Evolutionary conservation across 1,139 yeast genomes (phyloP), one percentile per base, ranked within the genome.

Genomic region (Entelexis sorbosivorans): DNA sequence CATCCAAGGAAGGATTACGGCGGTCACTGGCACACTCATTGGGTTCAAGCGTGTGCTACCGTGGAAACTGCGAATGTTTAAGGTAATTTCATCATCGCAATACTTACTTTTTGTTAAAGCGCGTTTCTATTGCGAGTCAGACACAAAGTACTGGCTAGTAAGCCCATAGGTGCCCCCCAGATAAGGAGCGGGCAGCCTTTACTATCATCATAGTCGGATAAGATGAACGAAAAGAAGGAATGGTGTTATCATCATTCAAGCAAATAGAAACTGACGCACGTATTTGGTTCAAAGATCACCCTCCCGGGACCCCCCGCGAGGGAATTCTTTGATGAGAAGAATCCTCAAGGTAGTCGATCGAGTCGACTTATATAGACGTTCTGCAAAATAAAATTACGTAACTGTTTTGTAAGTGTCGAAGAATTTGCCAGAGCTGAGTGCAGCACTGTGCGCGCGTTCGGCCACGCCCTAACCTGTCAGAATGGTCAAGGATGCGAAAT

Each of bases 41-140:
- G 83, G 88, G 87, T 81, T 81, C 86, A 69, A 59, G 69, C 73
- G 87, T 78, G 76, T 73, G 80, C 85, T 82, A 81, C 88, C 88
- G 88, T 77, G 88, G 88, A 81, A 81, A 81, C 88, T 81, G 88
- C 88, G 88, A 81, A 81, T 81, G 89, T 81, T 78, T 69, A 74
- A 73, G 78, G 71, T 73, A 69, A 69, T 78, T 79, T 82, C 89
- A 81, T 82, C 89, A 81, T 73, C 65, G 73, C 59, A 56, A 48
- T 48, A 56, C 61, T 56, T 58, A 53, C 58, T 34, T 26, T 44
- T 52, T 49, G 44, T 46, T 51, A 46, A 48, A 43, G 24, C 43
- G 47, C 32, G 49, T 26, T 16, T 47, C 48, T 38, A 48, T 51
- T 45, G 46, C 72, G 28, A 71, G 75, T 81, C 86, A 81, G 87